Base-by-base conservation (phyloP, 2,329 filamentous ascomycete genomes). In the Aspergillus texensis region DNA sequence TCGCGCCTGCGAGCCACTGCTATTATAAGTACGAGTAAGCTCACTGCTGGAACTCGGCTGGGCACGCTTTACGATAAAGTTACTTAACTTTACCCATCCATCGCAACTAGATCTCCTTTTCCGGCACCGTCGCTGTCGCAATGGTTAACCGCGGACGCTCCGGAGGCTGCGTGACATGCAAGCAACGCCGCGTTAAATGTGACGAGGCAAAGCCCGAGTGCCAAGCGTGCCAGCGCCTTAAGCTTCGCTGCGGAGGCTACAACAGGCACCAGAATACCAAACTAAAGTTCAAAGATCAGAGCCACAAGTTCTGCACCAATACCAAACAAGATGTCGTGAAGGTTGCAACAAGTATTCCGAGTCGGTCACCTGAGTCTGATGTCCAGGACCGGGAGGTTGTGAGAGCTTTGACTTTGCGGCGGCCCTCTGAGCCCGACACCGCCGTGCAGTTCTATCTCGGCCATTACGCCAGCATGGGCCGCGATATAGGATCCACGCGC, bases 131-230 rank as follows among this genome's bases (percentile, higher is more conserved):
- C 32, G 10, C 32, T 12, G 2, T 34, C 32, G 32, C 10, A 12
- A 57, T 67, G 79, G 26, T 72, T 50, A 62, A 0, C 80, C 58
- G 0, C 60, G 68, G 54, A 74, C 71, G 60, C 83, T 79, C 6
- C 77, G 75, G 4, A 80, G 78, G 57, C 84, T 77, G 14, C 59
- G 32, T 34, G 32, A 34, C 32, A 34, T 34, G 32, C 32, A 72
- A 73, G 70, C 73, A 68, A 84, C 78, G 1, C 72, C 75, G 56
- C 80, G 77, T 11, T 82, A 41, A 16, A 71, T 65, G 56, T 68
- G 39, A 41, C 39, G 39, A 41, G 19, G 39, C 39, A 14, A 16
- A n/a, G 39, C 39, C 39, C 39, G 19, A 41, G 1, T 41, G 39
- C 39, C 14, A 16, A 16, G 14, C 14, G 14, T 41, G 39, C 39